Base-by-base conservation (phyloP, 2,329 filamentous ascomycete species). In the Cladophialophora psammophila region DNA sequence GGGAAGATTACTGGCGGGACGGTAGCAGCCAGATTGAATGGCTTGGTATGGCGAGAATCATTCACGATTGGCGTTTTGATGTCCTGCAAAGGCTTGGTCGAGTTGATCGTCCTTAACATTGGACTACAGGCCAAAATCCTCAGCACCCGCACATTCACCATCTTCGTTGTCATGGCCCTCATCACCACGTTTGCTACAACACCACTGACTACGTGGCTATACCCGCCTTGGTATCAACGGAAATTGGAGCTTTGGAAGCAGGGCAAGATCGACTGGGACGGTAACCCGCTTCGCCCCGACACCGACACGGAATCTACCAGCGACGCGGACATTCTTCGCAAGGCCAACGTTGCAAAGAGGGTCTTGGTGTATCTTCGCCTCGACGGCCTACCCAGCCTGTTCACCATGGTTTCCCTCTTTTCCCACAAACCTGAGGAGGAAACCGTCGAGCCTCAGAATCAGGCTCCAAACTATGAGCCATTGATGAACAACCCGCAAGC, bases 61-160 rank as follows among this genome's bases (percentile, higher is more conserved):
- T 87, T 96, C 36, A 88, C 92, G 1, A 95, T 98, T 72, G 94
- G 94, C 13, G 88, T 90, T 15, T 80, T 97, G 74, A 98, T 98
- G 94, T 96, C 92, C 79, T 98, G 94, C 79, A 98, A 98, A 78
- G 94, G 94, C 74, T 84, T 98, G 9, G 94, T 97, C 0, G 94
- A 97, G 78, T 82, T 98, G 60, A 97, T 98, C 77, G 94, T 97
- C n/a, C 45, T 63, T 85, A 91, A 91, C 74, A 93, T 98, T 72
- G 93, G 93, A 53, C 84, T 94, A 2, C 89, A 94, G 80, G 93
- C 93, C 20, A 88, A 87, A 40, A 96, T 96, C 68, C 83, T 97
- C 18, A 94, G 91, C 66, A 85, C 85, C 0, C 84, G 91, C 15
- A 96, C 93, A 0, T 97, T 97, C 74, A 96, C 93, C 60, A 96